Conservation (phyloP, 441 rosid species). For the Adansonia gregorii region DNA sequence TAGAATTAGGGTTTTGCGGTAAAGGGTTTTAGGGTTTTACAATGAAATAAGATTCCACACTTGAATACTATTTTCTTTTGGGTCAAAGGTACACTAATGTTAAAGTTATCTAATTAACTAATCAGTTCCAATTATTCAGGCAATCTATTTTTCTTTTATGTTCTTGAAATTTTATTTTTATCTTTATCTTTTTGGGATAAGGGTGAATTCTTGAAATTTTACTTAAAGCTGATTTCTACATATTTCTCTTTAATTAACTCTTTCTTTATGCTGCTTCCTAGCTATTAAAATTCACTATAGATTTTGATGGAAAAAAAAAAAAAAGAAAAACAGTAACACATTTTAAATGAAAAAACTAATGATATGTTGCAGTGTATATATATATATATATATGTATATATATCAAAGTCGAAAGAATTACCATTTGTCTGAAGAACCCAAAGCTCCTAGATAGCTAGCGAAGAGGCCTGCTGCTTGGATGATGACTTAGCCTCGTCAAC, state of each 20-base stretch:
- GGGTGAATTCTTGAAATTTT: background rate
- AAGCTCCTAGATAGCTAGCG: conserved; percentile 24
- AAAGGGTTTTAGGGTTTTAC: conserved; percentile 42
- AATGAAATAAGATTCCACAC: background rate
- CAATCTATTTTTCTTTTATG: background rate
- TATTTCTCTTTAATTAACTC: background rate
- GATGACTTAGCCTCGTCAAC: conserved; percentile 49
- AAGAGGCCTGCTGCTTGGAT: conserved; percentile 33
- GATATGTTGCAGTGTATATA: background rate
- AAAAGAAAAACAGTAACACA: no score
- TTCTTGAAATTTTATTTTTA: background rate
- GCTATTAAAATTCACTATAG: background rate
- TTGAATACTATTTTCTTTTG: background rate
- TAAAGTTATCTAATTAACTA: background rate
- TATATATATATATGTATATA: no score
- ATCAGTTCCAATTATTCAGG: background rate
- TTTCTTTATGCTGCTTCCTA: background rate
- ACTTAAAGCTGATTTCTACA: background rate
- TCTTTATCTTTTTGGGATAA: no score
- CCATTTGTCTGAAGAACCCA: conserved; percentile 41
- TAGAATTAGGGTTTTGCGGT: conserved; percentile 44
- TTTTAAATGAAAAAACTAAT: background rate
- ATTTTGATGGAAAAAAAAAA: background rate
- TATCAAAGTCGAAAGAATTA: conserved; percentile 20
- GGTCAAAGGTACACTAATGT: background rate